phyloP scores from a whole-genome alignment of 2,329 filamentous ascomycete genomes.

The Scolecobasidium constrictum region DNA sequence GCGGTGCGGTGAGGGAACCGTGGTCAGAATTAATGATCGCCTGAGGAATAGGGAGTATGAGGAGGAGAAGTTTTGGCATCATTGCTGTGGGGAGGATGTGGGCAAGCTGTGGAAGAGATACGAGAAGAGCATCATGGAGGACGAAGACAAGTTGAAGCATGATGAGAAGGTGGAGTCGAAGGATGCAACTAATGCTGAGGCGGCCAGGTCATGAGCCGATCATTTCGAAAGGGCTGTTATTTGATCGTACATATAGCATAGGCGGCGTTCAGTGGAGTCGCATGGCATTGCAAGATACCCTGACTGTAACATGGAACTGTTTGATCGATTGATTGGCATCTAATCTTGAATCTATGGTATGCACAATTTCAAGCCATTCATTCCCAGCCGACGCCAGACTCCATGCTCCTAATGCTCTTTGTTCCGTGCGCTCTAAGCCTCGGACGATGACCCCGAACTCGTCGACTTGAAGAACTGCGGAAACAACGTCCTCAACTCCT shows the following conservation, averaged over 20 bases:
- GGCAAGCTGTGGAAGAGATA: conserved; percentile 68
- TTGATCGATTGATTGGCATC: no score
- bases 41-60: conserved; percentile 54
- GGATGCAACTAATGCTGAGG: background rate
- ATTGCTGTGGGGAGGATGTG: conserved; percentile 55
- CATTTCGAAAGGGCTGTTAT: no score
- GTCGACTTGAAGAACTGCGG: conserved; percentile 69
- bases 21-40: conserved; percentile 52
- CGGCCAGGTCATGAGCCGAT: no score
- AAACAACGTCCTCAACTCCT: conserved; percentile 65
- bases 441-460: background rate
- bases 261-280: no score
- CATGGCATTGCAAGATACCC: no score
- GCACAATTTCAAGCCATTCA: no score
- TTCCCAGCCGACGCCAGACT: no score
- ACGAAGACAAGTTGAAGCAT: conserved; percentile 3
- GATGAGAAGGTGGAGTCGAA: conserved; percentile 7
- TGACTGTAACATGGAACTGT: no score
- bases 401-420: no score
- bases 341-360: no score
- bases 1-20: conserved; percentile 40
- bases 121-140: conserved; percentile 34
- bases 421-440: no score
- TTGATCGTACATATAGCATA: no score
- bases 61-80: conserved; percentile 55